Evolutionary conservation across 345 rosid genomes (phyloP).

Genomic region (Excoecaria cochinchinensis): DNA sequence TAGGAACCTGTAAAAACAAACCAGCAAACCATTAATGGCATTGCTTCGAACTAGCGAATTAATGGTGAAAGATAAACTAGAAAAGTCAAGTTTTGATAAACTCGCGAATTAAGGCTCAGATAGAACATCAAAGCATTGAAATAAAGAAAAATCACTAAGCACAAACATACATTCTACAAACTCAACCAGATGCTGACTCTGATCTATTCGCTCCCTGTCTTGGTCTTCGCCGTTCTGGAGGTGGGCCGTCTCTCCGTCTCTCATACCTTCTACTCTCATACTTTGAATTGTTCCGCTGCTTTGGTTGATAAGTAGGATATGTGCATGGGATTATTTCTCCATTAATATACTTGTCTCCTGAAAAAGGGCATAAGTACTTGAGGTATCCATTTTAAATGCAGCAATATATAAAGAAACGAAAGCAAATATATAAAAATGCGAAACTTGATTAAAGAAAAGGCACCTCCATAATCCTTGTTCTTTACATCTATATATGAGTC

Average conservation of each 20-base stretch:
- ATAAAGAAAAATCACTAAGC: background rate
- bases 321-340: constrained; percentile 93
- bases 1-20: constrained; percentile 4
- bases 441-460: background rate
- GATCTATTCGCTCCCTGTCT: constrained; percentile 48
- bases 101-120: background rate
- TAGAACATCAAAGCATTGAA: background rate
- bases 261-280: constrained; percentile 69
- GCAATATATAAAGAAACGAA: background rate
- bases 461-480: constrained; percentile 99
- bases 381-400: background rate
- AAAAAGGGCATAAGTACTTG: background rate
- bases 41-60: background rate
- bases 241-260: constrained; percentile 82
- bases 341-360: constrained; percentile 89
- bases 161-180: background rate
- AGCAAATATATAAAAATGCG: background rate
- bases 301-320: constrained; percentile 93
- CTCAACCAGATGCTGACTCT: constrained; percentile 50
- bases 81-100: background rate
- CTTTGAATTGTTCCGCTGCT: constrained; percentile 58
- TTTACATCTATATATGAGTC: constrained; percentile 95
- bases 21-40: background rate
- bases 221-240: constrained; percentile 63
- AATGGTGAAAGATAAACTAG: background rate